Conservation (phyloP, 306 rosid species). For the Potentilla sterilis region DNA sequence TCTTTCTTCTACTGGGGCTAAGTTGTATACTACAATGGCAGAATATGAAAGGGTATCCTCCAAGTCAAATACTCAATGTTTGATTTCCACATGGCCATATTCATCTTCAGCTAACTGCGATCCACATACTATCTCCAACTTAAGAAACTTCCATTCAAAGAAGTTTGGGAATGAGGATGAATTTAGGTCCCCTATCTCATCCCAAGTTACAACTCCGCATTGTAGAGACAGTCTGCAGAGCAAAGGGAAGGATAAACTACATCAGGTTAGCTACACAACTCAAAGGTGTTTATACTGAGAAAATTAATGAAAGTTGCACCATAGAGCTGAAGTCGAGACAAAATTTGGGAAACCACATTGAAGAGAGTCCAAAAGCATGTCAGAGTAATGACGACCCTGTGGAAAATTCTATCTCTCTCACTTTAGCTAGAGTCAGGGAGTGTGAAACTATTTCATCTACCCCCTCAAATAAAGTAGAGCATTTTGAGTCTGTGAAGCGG, state of each 20-base stretch:
- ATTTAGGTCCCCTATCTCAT: conserved; percentile 27
- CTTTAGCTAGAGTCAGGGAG: conserved; percentile 34
- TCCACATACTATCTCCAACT: conserved; percentile 22
- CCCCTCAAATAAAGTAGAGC: conserved; percentile 28
- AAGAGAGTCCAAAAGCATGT: conserved; percentile 27
- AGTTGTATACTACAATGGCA: conserved; percentile 31
- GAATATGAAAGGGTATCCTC: conserved; percentile 32
- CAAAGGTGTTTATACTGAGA: conserved; percentile 31
- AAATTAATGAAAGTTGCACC: conserved; percentile 24
- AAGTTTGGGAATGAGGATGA: conserved; percentile 34
- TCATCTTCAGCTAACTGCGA: conserved; percentile 28
- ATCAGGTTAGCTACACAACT: conserved; percentile 31
- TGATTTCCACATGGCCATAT: conserved; percentile 19
- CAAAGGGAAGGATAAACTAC: conserved; percentile 37
- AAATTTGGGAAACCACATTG: conserved; percentile 25
- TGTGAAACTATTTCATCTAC: conserved; percentile 26
- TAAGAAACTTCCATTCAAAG: conserved; percentile 33
- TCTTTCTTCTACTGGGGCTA: conserved; percentile 32
- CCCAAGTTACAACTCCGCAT: conserved; percentile 25
- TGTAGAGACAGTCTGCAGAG: conserved; percentile 27
- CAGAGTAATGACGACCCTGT: conserved; percentile 28
- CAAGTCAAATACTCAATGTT: conserved; percentile 28
- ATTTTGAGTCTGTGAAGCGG: conserved; percentile 30
- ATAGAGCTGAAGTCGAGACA: conserved; percentile 34
- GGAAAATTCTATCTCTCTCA: conserved; percentile 32